A percentile compares a stretch with the other conserved stretches of the same genome.
Evolutionary conservation across 2,329 filamentous ascomycete genomes (phyloP).

Genomic region (Bipolaris victoriae): DNA sequence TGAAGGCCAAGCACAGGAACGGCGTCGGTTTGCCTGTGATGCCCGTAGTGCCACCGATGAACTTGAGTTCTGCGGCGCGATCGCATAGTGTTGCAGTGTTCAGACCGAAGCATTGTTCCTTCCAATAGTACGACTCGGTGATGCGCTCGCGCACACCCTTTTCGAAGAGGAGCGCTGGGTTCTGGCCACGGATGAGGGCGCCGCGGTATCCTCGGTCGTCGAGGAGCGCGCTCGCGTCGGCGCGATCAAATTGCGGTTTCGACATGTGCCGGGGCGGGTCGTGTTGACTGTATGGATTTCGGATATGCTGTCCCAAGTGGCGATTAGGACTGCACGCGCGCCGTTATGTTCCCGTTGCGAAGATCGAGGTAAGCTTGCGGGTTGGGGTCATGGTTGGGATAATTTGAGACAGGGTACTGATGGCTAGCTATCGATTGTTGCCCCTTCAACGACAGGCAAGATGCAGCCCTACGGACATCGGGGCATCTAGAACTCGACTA

Average conservation of each 20-base stretch:
- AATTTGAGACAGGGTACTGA: constrained; percentile 21
- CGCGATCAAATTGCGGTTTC: constrained; percentile 66
- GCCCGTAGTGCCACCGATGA: constrained; percentile 88
- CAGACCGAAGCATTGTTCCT: constrained; percentile 96
- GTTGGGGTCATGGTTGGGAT: constrained; percentile 14
- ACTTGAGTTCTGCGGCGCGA: constrained; percentile 82
- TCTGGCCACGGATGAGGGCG: constrained; percentile 82
- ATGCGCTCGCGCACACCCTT: constrained; percentile 96
- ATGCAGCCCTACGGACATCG: constrained; percentile 25
- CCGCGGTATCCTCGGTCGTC: constrained; percentile 87
- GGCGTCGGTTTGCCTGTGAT: constrained; percentile 84
- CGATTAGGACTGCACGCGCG: not conserved
- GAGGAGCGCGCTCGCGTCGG: constrained; percentile 77
- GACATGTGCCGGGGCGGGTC: constrained; percentile 24
- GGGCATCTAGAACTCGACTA: constrained; percentile 14
- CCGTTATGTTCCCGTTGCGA: not conserved
- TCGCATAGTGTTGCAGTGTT: constrained; percentile 84
- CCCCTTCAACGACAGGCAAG: constrained; percentile 23
- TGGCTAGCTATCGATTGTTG: constrained; percentile 39
- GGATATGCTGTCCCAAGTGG: not conserved
- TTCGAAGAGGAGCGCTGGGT: constrained; percentile 94
- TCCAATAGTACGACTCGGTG: constrained; percentile 95
- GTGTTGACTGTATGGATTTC: not conserved
- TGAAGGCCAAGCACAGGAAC: constrained; percentile 93
- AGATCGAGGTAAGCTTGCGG: constrained; percentile 6